A percentile compares a stretch with the other conserved stretches of the same genome.
Evolutionary conservation across 352 stramenopile species (phyloP).

Genomic region (Phytophthora melonis): DNA sequence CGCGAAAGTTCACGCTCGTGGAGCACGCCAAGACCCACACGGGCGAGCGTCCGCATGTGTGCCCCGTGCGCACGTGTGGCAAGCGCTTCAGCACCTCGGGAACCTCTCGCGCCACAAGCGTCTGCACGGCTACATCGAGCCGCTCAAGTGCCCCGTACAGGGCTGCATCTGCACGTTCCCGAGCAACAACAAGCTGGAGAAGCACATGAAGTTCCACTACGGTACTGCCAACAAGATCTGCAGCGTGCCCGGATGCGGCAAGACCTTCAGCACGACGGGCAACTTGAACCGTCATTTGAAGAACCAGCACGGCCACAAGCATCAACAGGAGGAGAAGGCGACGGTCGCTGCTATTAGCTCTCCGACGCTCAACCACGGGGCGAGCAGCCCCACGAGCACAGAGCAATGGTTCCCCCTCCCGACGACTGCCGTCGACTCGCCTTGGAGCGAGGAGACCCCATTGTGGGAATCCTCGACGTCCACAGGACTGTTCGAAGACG

Average conservation of each 20-base stretch:
- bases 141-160: slow-evolving; percentile 34
- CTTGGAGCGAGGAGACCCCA: slow-evolving; percentile 23
- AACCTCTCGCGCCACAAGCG: slow-evolving; percentile 56
- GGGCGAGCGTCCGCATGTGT: slow-evolving; percentile 53
- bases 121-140: slow-evolving; percentile 49
- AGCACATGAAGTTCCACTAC: slow-evolving; percentile 45
- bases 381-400: slow-evolving; percentile 35
- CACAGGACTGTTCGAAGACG: slow-evolving; percentile 34
- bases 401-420: slow-evolving; percentile 38
- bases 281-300: slow-evolving; percentile 57
- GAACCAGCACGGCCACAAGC: slow-evolving; percentile 43
- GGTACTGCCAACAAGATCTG: slow-evolving; percentile 45
- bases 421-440: slow-evolving; percentile 3
- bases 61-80: slow-evolving; percentile 35
- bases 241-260: slow-evolving; percentile 38
- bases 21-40: slow-evolving; percentile 81
- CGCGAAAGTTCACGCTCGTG: slow-evolving; percentile 69
- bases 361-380: slow-evolving; percentile 7
- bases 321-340: slow-evolving; percentile 5
- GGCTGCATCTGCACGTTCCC: slow-evolving; percentile 37
- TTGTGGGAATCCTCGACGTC: slow-evolving; percentile 15
- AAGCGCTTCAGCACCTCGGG: slow-evolving; percentile 60
- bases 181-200: slow-evolving; percentile 40
- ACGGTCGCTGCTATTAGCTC: background rate
- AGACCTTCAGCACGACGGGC: slow-evolving; percentile 53